phyloP scores from a whole-genome alignment of 1,284 basidiomycete species.

The Sanghuangporus weigelae region DNA sequence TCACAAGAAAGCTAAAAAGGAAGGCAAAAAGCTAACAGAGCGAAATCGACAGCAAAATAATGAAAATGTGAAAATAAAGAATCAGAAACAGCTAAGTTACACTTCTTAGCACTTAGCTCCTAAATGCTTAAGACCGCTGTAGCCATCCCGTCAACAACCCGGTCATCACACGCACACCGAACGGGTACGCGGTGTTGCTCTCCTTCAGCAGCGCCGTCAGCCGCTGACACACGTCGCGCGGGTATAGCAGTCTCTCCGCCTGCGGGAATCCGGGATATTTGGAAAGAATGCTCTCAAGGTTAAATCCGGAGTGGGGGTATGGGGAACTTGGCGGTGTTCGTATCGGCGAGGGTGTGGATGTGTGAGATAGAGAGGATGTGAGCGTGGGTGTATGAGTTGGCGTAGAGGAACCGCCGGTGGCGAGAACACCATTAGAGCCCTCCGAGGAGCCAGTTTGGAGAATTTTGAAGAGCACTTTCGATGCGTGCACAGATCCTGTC shows the following conservation, averaged over 20 bases:
- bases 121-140: constrained; percentile 25
- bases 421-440: constrained; percentile 40
- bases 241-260: constrained; percentile 77
- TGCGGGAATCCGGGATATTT: constrained; percentile 77
- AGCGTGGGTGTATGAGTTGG: background rate
- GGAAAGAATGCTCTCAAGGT: constrained; percentile 42
- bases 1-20: background rate
- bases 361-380: background rate
- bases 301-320: constrained; percentile 6
- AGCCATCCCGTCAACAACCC: constrained; percentile 78
- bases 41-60: background rate
- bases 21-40: background rate
- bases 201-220: constrained; percentile 63
- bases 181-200: constrained; percentile 70
- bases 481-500: constrained; percentile 55
- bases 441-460: constrained; percentile 38
- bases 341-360: constrained; percentile 25
- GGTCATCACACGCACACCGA: constrained; percentile 68
- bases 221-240: constrained; percentile 64
- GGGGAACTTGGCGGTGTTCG: background rate
- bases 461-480: constrained; percentile 74
- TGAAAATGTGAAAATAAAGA: background rate
- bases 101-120: background rate
- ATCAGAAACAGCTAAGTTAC: background rate
- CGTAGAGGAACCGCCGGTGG: background rate